Evolutionary conservation across 352 stramenopile species (phyloP).

Genomic region (Thraustotheca clavata): DNA sequence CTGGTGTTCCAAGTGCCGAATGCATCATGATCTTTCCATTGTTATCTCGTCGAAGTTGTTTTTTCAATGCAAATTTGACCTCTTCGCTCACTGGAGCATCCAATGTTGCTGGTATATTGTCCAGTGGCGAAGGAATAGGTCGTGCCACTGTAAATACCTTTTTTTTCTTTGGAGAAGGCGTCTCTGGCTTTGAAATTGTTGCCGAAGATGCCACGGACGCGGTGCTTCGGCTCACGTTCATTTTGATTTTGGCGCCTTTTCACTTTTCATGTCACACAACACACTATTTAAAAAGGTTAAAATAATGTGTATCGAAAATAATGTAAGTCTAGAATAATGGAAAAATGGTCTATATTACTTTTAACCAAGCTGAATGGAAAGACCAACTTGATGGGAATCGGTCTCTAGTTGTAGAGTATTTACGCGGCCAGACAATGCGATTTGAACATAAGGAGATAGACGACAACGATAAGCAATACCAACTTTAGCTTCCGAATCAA

Average conservation of each 20-base stretch:
- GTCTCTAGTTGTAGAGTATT: constrained; percentile 18
- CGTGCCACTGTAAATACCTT: constrained; percentile 19
- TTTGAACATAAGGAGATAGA: constrained; percentile 8
- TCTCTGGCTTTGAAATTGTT: not conserved
- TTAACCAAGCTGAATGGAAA: constrained; percentile 20
- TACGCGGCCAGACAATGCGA: constrained; percentile 15
- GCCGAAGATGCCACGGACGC: not conserved
- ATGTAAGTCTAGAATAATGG: too few species aligned
- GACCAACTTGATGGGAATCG: constrained; percentile 20
- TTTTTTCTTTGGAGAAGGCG: constrained; percentile 20
- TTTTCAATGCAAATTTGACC: constrained; percentile 6
- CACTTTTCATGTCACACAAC: too few species aligned
- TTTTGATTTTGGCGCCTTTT: not conserved
- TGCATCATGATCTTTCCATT: constrained; percentile 45
- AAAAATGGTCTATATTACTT: too few species aligned
- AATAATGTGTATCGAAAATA: too few species aligned
- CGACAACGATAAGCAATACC: constrained; percentile 15
- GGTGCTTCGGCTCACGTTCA: constrained; percentile 2
- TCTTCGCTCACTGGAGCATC: constrained; percentile 2
- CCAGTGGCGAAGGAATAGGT: constrained; percentile 10
- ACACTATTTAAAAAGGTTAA: too few species aligned
- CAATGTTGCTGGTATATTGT: constrained; percentile 2
- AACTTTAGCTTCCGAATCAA: constrained; percentile 12
- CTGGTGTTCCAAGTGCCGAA: constrained; percentile 42
- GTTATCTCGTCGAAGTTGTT: constrained; percentile 10